Base-by-base conservation (phyloP, 768 basidiomycete species). In the Russula sp. region DNA sequence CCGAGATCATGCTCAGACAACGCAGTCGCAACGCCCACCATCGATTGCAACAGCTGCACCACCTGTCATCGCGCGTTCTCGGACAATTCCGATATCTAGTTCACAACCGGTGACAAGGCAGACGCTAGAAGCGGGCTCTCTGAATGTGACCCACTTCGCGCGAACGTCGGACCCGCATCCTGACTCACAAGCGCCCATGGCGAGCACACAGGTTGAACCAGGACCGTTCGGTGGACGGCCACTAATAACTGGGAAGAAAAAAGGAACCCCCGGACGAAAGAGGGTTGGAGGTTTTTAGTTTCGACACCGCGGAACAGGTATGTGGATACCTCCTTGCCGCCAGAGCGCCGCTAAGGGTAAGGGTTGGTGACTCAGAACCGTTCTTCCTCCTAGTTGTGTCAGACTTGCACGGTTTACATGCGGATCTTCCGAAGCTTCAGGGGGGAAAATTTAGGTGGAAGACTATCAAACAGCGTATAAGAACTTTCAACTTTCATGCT, bases 141-240 rank as follows among this genome's bases (percentile, higher is more conserved):
- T 18, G 18, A 31, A 35, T 16, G 20, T 6, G 6, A 13, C 44
- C 16, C 20, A 55, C 14, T 47, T 14, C 7, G 35, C n/a, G 52
- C 37, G 18, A 35, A 20, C 22, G 2, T 34, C 32, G 11, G 40
- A 55, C 4, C 18, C 22, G 0, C 35, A 35, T 20, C 11, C 4
- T 53, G 57, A 59, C 22, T 55, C 64, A 27, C 37, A 59, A 31
- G 18, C 48, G 27, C 65, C 74, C 16, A 75, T 82, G 74, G 73
- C 77, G 40, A 90, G 82, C 66, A 92, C 90, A 2, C 90, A 93
- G 70, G 73, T 86, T 7, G 71, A 89, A 10, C 82, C 89, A 4
- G 90, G 91, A 2, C 82, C 79, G 0, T 84, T 84, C 73, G 90
- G 89, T 39, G 88, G 87, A 27, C 79, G 87, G 45, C 79, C 22